Conservation (phyloP, 345 rosid genomes). For the Populus tremula region DNA sequence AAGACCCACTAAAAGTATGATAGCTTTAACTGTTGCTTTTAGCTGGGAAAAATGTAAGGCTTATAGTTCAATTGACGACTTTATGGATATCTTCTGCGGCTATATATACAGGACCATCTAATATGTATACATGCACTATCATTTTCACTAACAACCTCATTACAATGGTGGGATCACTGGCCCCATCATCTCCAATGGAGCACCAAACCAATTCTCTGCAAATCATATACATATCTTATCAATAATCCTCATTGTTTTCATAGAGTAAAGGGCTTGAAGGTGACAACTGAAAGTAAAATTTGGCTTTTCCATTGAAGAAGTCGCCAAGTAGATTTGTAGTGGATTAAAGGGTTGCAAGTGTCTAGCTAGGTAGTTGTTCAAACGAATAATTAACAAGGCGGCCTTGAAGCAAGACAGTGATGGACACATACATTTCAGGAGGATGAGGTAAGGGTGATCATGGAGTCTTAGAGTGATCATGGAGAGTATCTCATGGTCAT, state of each 20-base stretch:
- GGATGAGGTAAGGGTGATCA: neutral
- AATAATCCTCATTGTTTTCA: neutral
- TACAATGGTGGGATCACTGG: neutral
- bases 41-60: neutral
- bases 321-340: neutral
- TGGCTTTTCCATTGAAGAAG: slow-evolving; percentile 4
- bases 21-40: slow-evolving; percentile 9
- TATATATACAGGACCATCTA: neutral
- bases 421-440: neutral
- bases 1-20: neutral
- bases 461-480: neutral
- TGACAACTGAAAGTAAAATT: slow-evolving; percentile 4
- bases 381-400: neutral
- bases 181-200: neutral
- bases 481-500: neutral
- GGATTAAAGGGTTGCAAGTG: neutral
- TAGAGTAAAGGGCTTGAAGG: neutral
- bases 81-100: neutral
- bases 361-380: neutral
- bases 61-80: neutral
- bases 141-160: slow-evolving; percentile 11
- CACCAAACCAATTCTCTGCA: neutral
- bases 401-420: neutral
- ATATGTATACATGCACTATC: neutral
- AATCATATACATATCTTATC: neutral